Conservation (phyloP, 306 rosid genomes). For the Rubus idaeus region DNA sequence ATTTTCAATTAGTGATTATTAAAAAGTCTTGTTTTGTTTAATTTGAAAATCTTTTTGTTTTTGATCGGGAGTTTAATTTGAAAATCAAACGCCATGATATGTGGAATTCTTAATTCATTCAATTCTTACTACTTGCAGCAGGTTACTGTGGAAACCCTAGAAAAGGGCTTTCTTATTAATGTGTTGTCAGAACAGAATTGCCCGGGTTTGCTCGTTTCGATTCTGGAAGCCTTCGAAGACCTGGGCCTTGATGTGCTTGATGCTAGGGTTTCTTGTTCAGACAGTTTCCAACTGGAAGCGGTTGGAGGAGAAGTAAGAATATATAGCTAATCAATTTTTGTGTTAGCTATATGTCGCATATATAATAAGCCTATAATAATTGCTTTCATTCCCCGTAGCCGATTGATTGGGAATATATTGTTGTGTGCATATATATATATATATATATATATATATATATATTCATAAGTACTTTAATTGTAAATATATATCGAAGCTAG, state of each 20-base stretch:
- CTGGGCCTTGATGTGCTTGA: conserved; percentile 81
- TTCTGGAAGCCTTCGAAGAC: conserved; percentile 76
- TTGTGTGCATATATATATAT: too few species aligned
- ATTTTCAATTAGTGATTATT: background rate
- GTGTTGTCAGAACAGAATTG: conserved; percentile 62
- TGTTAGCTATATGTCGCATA: background rate
- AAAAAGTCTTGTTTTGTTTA: background rate
- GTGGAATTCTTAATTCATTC: background rate
- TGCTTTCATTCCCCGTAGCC: background rate
- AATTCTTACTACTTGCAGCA: conserved; percentile 28
- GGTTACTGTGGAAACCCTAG: conserved; percentile 73
- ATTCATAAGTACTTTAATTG: background rate
- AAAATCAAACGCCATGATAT: background rate
- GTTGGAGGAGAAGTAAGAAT: conserved; percentile 73
- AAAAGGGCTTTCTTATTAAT: conserved; percentile 66
- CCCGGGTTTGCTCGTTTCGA: conserved; percentile 66
- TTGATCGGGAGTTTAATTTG: too few species aligned
- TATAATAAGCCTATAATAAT: background rate
- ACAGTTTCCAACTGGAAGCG: conserved; percentile 74
- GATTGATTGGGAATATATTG: background rate
- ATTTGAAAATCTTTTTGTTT: background rate
- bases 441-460: background rate
- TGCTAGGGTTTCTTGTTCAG: conserved; percentile 90
- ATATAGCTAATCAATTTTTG: background rate
- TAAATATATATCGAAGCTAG: background rate